These are phyloP conservation scores for Silene noctiflora DNA, from an alignment of 179 eudicot genomes.

Conservation along the genomic window DNA sequence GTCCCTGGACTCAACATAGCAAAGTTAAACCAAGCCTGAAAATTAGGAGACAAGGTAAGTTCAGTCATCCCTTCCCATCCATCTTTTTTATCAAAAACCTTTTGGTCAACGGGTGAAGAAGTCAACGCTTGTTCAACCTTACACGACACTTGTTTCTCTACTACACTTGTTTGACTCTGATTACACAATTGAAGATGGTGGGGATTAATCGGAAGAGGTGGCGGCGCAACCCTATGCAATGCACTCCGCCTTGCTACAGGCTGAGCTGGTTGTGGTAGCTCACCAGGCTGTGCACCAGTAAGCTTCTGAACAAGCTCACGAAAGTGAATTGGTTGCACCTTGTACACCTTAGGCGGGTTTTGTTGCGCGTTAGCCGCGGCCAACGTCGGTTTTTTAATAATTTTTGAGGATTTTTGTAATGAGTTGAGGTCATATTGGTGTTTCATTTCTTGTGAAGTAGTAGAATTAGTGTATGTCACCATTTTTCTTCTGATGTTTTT, in stretches of 20 bases:
- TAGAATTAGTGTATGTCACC: slow-evolving; percentile 12
- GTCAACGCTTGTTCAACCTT: slow-evolving; percentile 17
- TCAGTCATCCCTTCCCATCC: slow-evolving; percentile 25
- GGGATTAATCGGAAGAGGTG: slow-evolving; percentile 36
- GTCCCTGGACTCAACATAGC: slow-evolving; percentile 49
- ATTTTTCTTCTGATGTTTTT: slow-evolving; percentile 3
- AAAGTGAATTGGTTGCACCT: slow-evolving; percentile 46
- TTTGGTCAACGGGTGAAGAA: slow-evolving; percentile 1
- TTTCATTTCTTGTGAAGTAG: slow-evolving; percentile 16
- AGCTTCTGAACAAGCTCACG: slow-evolving; percentile 62
- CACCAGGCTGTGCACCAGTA: slow-evolving; percentile 39
- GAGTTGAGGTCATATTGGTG: slow-evolving; percentile 23
- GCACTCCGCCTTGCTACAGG: slow-evolving; percentile 31
- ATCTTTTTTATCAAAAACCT: slow-evolving; percentile 12
- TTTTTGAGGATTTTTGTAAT: slow-evolving; percentile 12
- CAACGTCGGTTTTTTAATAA: slow-evolving; percentile 17
- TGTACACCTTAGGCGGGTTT: slow-evolving; percentile 40
- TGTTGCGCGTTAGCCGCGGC: neutral
- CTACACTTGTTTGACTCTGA: neutral
- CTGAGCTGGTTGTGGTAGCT: neutral
- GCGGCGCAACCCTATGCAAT: slow-evolving; percentile 48
- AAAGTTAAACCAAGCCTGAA: slow-evolving; percentile 48
- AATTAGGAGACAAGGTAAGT: slow-evolving; percentile 39
- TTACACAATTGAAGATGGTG: slow-evolving; percentile 14
- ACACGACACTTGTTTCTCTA: slow-evolving; percentile 14